Base-by-base conservation (phyloP, 2,329 filamentous ascomycete species). In the Fusarium nematophilum region DNA sequence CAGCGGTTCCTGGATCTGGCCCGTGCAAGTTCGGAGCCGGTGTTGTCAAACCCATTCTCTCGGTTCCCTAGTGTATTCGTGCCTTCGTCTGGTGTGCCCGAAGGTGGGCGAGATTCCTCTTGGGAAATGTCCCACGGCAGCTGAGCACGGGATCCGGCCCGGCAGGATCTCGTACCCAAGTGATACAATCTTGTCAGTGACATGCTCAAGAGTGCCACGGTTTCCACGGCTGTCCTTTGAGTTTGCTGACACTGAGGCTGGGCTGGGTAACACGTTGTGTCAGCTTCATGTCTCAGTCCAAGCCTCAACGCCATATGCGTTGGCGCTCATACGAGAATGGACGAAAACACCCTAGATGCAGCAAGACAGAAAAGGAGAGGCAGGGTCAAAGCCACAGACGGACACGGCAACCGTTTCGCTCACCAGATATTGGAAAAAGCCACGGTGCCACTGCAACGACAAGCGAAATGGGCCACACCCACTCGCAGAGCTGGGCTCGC, bases 41-140 rank as follows among this genome's bases (percentile, higher is more conserved):
- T 40, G n/a, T n/a, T 59, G 57, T 56, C 50, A 49, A 26, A 49
- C 29, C 60, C 51, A 56, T 59, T 52, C 37, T 56, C 45, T 60
- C 45, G 54, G 29, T 26, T 53, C 50, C 23, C n/a, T 42, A 23
- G 33, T 48, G 26, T 44, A 34, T 42, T 47, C 42, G 26, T 17
- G 47, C 15, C 15, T 33, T 48, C 7, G 17, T 34, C 40, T 27
- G 36, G 33, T 30, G 14, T 44, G 37, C 36, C 39, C 30, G 21
- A 43, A 21, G 13, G 27, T 38, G 29, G 9, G 50, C 27, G 9
- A 25, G 18, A 29, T 23, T 47, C 33, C 36, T 27, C 21, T 17
- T 5, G 5, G 34, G 36, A 21, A 39, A 26, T 17, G 29, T 43
- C 37, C 34, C 38, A 31, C 39, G 13, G 34, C 25, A 46, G 45